Evolutionary conservation across 179 eudicot genomes (phyloP), one percentile per base, ranked within the genome.

Genomic region (Silene coronaria): DNA sequence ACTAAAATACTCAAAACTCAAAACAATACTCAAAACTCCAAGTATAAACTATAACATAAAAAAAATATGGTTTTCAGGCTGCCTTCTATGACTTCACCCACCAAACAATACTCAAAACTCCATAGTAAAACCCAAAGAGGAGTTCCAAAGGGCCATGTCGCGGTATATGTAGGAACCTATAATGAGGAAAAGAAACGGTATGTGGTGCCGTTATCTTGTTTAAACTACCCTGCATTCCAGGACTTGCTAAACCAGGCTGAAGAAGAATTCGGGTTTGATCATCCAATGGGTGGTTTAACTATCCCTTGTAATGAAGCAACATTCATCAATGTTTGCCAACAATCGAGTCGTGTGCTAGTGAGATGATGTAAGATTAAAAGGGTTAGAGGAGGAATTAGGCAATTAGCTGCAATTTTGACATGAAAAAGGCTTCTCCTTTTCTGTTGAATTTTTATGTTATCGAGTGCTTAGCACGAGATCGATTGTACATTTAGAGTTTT

Each of bases 161-260:
- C 84, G 0, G 89, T 89, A 7, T 89, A 89, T 62, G 89, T 90
- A 1, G 96, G 91, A 28, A 86, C 82, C 12, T 77, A 76, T 14
- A n/a, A 72, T 32, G 60, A 69, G 32, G 82, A 84, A 34, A 67
- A 87, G 77, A 87, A 80, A 71, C 77, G 90, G 61, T 84, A 87
- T 85, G 82, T 87, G 24, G 91, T 90, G n/a, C 96, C 96, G 1
- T 80, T 90, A 13, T 81, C 91, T 1, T 86, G 82, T 77, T 75
- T 89, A 61, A 80, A 75, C 51, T 86, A 77, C n/a, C 96, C 90
- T 1, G 87, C 82, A 79, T 89, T 90, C 63, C 91, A 80, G 42
- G 63, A 79, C 65, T 76, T 90, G 13, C 85, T 88, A 24, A 79
- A 45, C 12, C 71, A 74, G 0, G 85, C 90, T 66, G 82, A 82